Evolutionary conservation across 176 grass and related monocot genomes (phyloP).

Genomic region (Oryza rufipogon): DNA sequence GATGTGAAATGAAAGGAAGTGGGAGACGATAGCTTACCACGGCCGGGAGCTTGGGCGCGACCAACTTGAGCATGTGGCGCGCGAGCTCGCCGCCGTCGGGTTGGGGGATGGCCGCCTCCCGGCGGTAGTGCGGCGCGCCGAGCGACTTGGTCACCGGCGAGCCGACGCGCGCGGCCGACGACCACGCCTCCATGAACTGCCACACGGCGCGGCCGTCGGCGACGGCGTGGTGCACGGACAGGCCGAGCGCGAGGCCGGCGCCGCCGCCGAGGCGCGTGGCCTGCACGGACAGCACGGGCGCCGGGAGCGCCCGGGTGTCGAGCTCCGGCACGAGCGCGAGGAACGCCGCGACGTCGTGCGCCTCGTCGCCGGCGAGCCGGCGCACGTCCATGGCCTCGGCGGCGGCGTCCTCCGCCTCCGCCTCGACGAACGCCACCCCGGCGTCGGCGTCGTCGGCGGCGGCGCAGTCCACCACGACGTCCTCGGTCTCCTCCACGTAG

Average conservation of each 20-base stretch:
- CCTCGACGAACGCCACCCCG: slow-evolving; percentile 37
- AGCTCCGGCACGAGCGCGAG: slow-evolving; percentile 24
- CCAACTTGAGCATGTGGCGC: neutral
- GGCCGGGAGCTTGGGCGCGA: slow-evolving; percentile 46
- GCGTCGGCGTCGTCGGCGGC: slow-evolving; percentile 22
- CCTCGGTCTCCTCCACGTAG: neutral
- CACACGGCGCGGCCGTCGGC: slow-evolving; percentile 47
- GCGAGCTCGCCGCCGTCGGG: slow-evolving; percentile 36
- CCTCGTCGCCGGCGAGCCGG: slow-evolving; percentile 40
- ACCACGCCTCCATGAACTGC: slow-evolving; percentile 50
- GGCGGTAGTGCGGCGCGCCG: slow-evolving; percentile 20
- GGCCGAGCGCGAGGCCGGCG: slow-evolving; percentile 33
- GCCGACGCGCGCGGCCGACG: slow-evolving; percentile 14
- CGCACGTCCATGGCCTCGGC: neutral
- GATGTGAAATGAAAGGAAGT: too few species aligned
- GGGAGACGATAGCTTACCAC: neutral
- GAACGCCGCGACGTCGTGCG: slow-evolving; percentile 49
- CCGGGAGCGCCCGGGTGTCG: slow-evolving; percentile 5
- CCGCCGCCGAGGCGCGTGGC: slow-evolving; percentile 23
- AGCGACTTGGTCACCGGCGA: slow-evolving; percentile 6
- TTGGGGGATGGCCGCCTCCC: neutral
- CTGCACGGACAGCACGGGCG: slow-evolving; percentile 52
- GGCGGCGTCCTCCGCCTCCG: neutral
- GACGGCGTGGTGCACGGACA: slow-evolving; percentile 52
- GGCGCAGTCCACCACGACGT: slow-evolving; percentile 30